phyloP scores from a whole-genome alignment of 208 protist species.

The Acanthamoeba castellanii region DNA sequence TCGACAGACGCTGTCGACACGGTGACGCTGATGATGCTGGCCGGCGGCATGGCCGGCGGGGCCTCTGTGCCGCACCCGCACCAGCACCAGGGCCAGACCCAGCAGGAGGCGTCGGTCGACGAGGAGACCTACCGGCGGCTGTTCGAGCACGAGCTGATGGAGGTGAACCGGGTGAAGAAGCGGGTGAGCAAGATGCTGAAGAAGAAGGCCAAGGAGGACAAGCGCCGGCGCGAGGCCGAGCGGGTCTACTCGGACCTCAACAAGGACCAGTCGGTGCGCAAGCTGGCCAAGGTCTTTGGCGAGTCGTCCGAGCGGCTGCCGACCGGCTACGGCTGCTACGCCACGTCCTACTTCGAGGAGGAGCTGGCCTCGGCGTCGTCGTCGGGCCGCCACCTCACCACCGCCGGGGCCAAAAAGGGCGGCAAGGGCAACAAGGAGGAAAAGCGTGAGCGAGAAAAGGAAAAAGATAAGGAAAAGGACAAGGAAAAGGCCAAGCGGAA shows the following conservation, averaged over 20 bases:
- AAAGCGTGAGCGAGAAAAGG: no score
- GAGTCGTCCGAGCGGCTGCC: background rate
- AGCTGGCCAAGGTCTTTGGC: conserved; percentile 19
- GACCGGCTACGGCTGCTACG: background rate
- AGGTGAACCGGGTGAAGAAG: background rate
- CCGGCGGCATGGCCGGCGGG: background rate
- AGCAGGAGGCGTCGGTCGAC: background rate
- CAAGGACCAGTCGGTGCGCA: conserved; percentile 7
- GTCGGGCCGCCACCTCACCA: no score
- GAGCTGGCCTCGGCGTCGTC: no score
- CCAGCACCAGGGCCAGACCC: background rate
- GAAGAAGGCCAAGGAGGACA: conserved; percentile 37
- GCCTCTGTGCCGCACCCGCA: background rate
- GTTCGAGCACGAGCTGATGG: background rate
- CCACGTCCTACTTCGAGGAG: no score
- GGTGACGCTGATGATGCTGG: background rate
- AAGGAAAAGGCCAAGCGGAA: no score
- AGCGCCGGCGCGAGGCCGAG: background rate
- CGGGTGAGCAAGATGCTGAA: background rate
- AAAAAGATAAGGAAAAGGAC: no score
- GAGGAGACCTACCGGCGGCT: background rate
- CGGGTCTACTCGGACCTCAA: conserved; percentile 13
- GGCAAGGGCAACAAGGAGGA: background rate
- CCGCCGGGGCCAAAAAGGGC: background rate
- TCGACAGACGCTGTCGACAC: background rate